phyloP scores from a whole-genome alignment of 441 rosid species.

The Adansonia rubrostipa region DNA sequence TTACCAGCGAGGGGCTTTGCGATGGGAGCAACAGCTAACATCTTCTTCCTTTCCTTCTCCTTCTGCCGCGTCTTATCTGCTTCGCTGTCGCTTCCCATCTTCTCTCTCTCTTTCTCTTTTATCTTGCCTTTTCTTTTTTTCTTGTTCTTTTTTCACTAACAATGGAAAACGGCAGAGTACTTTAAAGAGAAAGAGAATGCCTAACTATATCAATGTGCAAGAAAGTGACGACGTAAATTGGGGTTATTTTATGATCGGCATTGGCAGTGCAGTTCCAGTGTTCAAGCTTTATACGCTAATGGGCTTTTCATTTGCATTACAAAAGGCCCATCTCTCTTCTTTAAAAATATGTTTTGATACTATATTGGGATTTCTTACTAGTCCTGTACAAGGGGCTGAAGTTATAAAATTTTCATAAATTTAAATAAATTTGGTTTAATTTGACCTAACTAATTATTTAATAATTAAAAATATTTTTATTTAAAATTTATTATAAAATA shows the following conservation, averaged over 20 bases:
- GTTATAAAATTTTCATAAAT: too few species aligned
- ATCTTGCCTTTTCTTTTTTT: too few species aligned
- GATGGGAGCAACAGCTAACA: slow-evolving; percentile 70
- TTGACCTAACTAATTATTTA: too few species aligned
- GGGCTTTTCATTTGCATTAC: too few species aligned
- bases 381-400: too few species aligned
- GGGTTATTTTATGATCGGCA: slow-evolving; percentile 28
- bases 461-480: too few species aligned
- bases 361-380: too few species aligned
- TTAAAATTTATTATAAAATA: too few species aligned
- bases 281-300: background rate
- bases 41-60: slow-evolving; percentile 61
- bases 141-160: background rate
- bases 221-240: slow-evolving; percentile 24
- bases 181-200: background rate
- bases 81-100: slow-evolving; percentile 73
- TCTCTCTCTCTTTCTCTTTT: slow-evolving; percentile 16
- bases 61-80: slow-evolving; percentile 58
- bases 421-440: too few species aligned
- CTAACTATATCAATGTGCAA: background rate
- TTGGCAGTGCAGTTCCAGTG: background rate
- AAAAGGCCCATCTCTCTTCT: too few species aligned
- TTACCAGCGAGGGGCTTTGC: slow-evolving; percentile 94
- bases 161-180: background rate
- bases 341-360: too few species aligned